Evolutionary conservation across 139 green algal genomes (phyloP), one percentile per base, ranked within the genome.

Genomic region (Picochlorum sp.): DNA sequence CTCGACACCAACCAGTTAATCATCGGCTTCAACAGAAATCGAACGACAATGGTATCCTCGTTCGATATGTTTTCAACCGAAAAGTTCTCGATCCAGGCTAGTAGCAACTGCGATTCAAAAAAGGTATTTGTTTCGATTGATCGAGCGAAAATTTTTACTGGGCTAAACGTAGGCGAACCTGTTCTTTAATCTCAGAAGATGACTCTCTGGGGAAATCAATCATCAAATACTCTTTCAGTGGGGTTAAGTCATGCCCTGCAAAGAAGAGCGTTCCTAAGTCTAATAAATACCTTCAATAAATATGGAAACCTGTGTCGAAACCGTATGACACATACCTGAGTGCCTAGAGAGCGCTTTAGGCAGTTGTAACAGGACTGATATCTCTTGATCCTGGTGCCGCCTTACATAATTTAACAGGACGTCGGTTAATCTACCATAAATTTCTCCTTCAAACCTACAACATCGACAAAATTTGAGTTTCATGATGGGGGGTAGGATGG

Each of bases 21-120:
- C 68, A 97, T 73, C 8, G 90, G 90, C 8, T 82, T 80, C 31
- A 97, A 66, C 6, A 96, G 55, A 29, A 88, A 63, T 41, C 82
- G 69, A 45, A 94, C 59, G 12, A 76, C 74, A 24, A 89, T 79
- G 61, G 82, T 63, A 26, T 22, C 12, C 4, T 54, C 13, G 10
- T 20, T 30, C 18, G 29, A 7, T 5, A 8, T 20, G 22, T 14
- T 24, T 25, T 28, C 50, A 20, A 26, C 5, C 10, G 37, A 33
- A 12, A 64, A 68, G 2, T 50, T 36, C 0, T 55, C n/a, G 12
- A 74, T 13, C 66, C 66, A 74, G 18, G 50, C 36, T 2, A 26
- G 28, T 16, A 74, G 7, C 2, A 74, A 7, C 39, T 47, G 39
- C 39, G 22, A n/a, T n/a, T n/a, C n/a, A n/a, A n/a, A 1, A 47